Evolutionary conservation across 331 rosid genomes (phyloP).

Genomic region (Cydonia oblonga): DNA sequence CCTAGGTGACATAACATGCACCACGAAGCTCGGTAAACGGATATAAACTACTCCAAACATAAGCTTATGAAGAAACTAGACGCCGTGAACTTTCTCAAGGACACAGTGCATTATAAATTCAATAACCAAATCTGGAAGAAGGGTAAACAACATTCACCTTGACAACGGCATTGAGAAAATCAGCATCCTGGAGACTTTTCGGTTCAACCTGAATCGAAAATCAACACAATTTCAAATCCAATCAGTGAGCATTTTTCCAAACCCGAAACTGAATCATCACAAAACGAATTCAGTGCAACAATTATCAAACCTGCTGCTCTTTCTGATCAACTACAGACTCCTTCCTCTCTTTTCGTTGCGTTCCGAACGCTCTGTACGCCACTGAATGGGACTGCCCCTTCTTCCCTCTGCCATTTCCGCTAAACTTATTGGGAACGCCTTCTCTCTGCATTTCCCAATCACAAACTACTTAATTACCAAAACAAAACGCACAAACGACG

Average conservation of each 20-base stretch:
- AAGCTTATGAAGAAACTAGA: neutral
- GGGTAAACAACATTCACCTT: constrained; percentile 40
- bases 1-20: neutral
- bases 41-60: neutral
- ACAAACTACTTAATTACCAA: neutral
- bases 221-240: neutral
- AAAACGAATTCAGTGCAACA: neutral
- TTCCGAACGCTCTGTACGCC: constrained; percentile 46
- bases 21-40: neutral
- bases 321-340: constrained; percentile 36
- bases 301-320: constrained; percentile 54
- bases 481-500: neutral
- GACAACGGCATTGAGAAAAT: constrained; percentile 88
- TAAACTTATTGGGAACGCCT: constrained; percentile 10
- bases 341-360: constrained; percentile 46
- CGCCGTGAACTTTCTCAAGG: neutral
- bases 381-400: constrained; percentile 21
- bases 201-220: constrained; percentile 34
- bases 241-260: neutral
- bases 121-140: neutral
- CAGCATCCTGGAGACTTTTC: constrained; percentile 49
- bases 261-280: neutral
- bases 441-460: constrained; percentile 32
- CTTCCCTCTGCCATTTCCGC: constrained; percentile 21
- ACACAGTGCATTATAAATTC: neutral